Conservation (phyloP, 306 rosid genomes). For the Lupinus albus region DNA sequence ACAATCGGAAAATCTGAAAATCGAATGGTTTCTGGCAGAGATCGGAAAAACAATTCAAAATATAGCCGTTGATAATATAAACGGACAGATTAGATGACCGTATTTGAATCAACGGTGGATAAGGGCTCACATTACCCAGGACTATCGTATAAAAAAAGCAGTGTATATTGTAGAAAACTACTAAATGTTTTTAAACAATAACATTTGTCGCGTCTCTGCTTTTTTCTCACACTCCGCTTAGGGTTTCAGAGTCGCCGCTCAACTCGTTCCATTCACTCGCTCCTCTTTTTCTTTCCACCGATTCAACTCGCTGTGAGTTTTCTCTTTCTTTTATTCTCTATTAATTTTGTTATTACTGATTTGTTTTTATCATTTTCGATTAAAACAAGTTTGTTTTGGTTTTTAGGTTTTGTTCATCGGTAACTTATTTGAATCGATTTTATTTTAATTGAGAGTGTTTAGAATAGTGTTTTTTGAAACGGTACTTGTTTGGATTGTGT, state of each 20-base stretch:
- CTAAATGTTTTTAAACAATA: slow-evolving; percentile 8
- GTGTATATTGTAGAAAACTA: slow-evolving; percentile 31
- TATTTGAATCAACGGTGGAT: slow-evolving; percentile 42
- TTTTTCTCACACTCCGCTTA: slow-evolving; percentile 63
- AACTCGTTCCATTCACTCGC: slow-evolving; percentile 24
- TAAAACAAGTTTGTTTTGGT: slow-evolving; percentile 1
- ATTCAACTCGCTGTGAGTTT: slow-evolving; percentile 51
- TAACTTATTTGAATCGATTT: not conserved
- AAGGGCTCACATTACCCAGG: not conserved
- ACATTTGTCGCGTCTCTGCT: slow-evolving; percentile 59
- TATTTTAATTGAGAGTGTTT: not conserved
- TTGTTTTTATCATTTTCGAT: slow-evolving; percentile 11
- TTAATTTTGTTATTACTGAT: not conserved
- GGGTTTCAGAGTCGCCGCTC: slow-evolving; percentile 85
- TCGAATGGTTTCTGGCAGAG: slow-evolving; percentile 8
- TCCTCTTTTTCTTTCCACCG: slow-evolving; percentile 34
- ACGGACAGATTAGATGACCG: slow-evolving; percentile 18
- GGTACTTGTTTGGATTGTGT: not conserved
- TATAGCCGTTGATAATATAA: slow-evolving; percentile 45
- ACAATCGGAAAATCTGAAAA: not conserved
- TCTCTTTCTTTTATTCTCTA: not conserved
- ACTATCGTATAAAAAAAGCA: slow-evolving; percentile 38
- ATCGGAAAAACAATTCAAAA: slow-evolving; percentile 45
- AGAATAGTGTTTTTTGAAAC: not conserved
- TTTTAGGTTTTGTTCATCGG: not conserved